Evolutionary conservation across 2,329 filamentous ascomycete species (phyloP).

Genomic region (Paramyrothecium roridum): DNA sequence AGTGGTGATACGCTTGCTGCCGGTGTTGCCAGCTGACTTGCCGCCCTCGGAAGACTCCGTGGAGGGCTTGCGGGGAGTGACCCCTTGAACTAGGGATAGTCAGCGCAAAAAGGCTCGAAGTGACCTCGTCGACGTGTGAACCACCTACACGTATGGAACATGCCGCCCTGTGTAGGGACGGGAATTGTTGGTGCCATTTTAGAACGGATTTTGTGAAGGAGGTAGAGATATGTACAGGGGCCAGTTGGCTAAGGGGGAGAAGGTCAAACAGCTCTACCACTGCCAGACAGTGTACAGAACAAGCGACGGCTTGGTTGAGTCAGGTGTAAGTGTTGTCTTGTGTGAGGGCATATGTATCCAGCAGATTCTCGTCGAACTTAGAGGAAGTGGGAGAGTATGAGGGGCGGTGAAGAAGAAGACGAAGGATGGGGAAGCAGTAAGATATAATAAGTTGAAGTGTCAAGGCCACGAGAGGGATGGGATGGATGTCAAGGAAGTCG

Average conservation of each 20-base stretch:
- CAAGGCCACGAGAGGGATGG: not conserved
- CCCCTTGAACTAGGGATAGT: slow-evolving; percentile 43
- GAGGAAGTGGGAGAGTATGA: not conserved
- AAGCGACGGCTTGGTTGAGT: not conserved
- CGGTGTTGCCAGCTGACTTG: slow-evolving; percentile 33
- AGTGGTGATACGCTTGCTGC: slow-evolving; percentile 50
- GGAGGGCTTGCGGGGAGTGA: slow-evolving; percentile 47
- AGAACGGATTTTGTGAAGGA: slow-evolving; percentile 1
- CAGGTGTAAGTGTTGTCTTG: too few relatives aligned
- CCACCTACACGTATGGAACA: slow-evolving; percentile 39
- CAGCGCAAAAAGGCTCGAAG: not conserved
- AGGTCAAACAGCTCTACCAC: not conserved
- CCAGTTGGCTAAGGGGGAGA: not conserved
- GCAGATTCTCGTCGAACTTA: not conserved
- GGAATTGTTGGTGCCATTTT: slow-evolving; percentile 39
- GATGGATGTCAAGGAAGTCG: not conserved
- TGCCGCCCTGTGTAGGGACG: slow-evolving; percentile 45
- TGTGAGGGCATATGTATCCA: too few relatives aligned
- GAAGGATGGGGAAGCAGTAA: not conserved
- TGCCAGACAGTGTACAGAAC: not conserved
- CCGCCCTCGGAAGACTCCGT: slow-evolving; percentile 31
- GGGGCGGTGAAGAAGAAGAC: not conserved
- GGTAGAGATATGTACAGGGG: not conserved
- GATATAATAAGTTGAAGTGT: not conserved
- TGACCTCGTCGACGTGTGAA: not conserved